Percentiles rank a stretch among this genome's conserved stretches.
These are phyloP conservation scores for Isabelozyma rhagii DNA, from an alignment of 805 yeast genomes.

Conservation along the genomic window DNA sequence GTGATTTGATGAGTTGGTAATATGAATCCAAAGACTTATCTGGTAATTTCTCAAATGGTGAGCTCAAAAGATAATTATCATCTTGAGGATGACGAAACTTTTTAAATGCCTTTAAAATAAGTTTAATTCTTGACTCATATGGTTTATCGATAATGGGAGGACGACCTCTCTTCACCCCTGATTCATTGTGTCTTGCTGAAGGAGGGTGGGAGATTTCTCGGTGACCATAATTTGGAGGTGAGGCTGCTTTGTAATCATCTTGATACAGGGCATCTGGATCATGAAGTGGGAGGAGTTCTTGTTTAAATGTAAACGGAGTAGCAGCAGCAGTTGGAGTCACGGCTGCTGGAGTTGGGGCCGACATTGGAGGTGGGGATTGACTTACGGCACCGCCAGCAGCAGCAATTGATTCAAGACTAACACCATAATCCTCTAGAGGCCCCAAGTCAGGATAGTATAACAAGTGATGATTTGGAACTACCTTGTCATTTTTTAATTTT, in stretches of 20 bases:
- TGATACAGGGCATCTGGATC: neutral
- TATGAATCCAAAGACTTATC: slow-evolving; percentile 57
- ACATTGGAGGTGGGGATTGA: neutral
- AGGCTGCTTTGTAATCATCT: neutral
- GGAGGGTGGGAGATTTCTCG: slow-evolving; percentile 1
- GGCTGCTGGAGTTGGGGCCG: neutral
- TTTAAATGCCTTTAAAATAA: slow-evolving; percentile 76
- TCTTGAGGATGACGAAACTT: slow-evolving; percentile 57
- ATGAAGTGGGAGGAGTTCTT: neutral
- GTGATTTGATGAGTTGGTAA: slow-evolving; percentile 51
- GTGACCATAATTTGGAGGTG: neutral
- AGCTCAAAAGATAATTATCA: slow-evolving; percentile 49
- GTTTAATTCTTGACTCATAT: slow-evolving; percentile 87
- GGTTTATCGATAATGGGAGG: slow-evolving; percentile 92
- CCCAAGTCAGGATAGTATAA: slow-evolving; percentile 65
- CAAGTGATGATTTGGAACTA: slow-evolving; percentile 28
- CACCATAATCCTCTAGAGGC: slow-evolving; percentile 46
- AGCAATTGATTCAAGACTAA: neutral
- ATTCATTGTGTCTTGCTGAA: slow-evolving; percentile 11
- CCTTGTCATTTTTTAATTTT: slow-evolving; percentile 40
- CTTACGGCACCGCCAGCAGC: neutral
- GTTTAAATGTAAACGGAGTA: neutral
- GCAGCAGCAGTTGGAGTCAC: neutral
- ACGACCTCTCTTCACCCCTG: slow-evolving; percentile 74
- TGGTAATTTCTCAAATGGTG: slow-evolving; percentile 79